phyloP scores from a whole-genome alignment of 192 early-diverging fungal genomes.

The Umbelopsis isabellina region DNA sequence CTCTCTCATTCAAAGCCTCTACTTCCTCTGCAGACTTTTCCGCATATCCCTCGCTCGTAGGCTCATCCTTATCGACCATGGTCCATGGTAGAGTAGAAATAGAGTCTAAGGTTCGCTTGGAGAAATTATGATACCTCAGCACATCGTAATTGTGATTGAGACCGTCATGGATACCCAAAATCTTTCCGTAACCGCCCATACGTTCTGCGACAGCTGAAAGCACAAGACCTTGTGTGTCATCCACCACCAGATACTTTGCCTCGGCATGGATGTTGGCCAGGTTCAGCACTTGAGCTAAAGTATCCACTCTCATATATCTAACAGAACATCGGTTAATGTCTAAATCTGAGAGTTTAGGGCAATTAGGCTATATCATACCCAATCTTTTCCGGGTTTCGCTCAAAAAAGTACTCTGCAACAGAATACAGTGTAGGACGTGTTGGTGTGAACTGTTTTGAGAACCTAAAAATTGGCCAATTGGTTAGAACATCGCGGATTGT shows the following conservation, averaged over 20 bases:
- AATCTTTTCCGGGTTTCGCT: slow-evolving; percentile 80
- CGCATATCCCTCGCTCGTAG: slow-evolving; percentile 42
- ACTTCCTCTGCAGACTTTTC: slow-evolving; percentile 42
- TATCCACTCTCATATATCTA: slow-evolving; percentile 82
- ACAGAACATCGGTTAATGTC: slow-evolving; percentile 17
- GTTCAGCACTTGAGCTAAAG: slow-evolving; percentile 88
- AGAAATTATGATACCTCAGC: slow-evolving; percentile 78
- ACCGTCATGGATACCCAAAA: slow-evolving; percentile 76
- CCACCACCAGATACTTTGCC: slow-evolving; percentile 76
- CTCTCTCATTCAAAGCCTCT: slow-evolving; percentile 50
- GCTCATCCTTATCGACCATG: slow-evolving; percentile 58
- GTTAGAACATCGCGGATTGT: background rate
- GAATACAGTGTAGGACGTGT: slow-evolving; percentile 76
- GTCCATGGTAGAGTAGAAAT: slow-evolving; percentile 74
- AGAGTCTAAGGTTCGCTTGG: slow-evolving; percentile 48
- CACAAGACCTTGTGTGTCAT: slow-evolving; percentile 91
- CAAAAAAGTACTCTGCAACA: slow-evolving; percentile 78
- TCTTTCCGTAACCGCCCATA: slow-evolving; percentile 64
- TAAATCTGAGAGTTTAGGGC: background rate
- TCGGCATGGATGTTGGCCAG: slow-evolving; percentile 79
- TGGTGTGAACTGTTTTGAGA: slow-evolving; percentile 80
- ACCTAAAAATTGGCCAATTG: slow-evolving; percentile 44
- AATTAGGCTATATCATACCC: slow-evolving; percentile 37
- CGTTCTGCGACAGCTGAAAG: slow-evolving; percentile 81
- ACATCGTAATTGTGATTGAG: slow-evolving; percentile 75